Base-by-base conservation (phyloP, 2,329 filamentous ascomycete genomes). In the Microsporum canis region DNA sequence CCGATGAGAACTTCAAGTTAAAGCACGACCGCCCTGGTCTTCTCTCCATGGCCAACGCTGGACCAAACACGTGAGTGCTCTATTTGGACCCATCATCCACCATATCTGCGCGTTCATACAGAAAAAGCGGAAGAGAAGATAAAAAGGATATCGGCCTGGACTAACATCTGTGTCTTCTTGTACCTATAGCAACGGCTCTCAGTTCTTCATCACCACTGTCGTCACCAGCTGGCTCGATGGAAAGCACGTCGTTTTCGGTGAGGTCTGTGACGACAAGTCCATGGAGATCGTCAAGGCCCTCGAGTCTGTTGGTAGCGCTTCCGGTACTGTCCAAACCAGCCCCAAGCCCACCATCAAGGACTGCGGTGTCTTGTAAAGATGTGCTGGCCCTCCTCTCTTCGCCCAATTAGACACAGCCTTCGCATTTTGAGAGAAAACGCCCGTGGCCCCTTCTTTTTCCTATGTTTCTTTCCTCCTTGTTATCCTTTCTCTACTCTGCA, bases 21-120 rank as follows among this genome's bases (percentile, higher is more conserved):
- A 85, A 84, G 80, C 91, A 96, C 84, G 77, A 76, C 76, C 79
- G 80, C 70, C 86, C 87, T 65, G 88, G 87, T 80, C 82, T 91
- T 69, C 83, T 96, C 68, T 95, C 91, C 78, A 96, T 96, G 91
- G 91, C 91, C 76, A 96, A 96, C 79, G 88, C 91, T 70, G 91
- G 91, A 69, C 88, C 88, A 73, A 95, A 97, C 87, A 97, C 92
- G 82, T 84, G 78, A 72, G 81, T 74, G 53, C 45, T 43, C 6
- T 34, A 7, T 57, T 34, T 34, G 17, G 17, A 23, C 17, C 17
- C 17, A 23, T 23, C 17, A 23, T 23, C 17, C 17, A 23, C 17
- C 17, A 23, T 23, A 23, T 1, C 17, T 23, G 17, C 17, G 17
- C 17, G 17, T 23, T 23, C 17, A 23, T 23, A 23, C 17, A 23